A percentile compares a stretch with the other conserved stretches of the same genome.
phyloP scores from a whole-genome alignment of 2,329 filamentous ascomycete species.

The Emergomyces africanus region DNA sequence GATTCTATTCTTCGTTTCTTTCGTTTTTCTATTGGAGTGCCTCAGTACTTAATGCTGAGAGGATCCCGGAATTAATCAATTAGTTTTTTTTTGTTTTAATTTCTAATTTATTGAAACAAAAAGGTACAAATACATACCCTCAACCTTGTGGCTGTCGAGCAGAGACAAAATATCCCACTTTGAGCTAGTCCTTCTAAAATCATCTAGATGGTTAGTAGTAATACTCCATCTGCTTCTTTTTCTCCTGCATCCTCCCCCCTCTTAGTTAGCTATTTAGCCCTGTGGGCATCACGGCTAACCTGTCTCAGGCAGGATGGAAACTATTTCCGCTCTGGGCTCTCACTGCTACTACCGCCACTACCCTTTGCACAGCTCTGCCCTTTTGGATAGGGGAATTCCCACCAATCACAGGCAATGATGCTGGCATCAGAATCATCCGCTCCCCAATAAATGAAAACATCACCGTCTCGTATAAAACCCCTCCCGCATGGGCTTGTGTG shows the following conservation, averaged over 20 bases:
- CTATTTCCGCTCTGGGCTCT: not conserved
- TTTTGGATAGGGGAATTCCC: not conserved
- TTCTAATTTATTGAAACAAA: not conserved
- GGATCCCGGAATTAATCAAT: not conserved
- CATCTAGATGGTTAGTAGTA: not conserved
- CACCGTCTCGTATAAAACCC: slow-evolving; percentile 54
- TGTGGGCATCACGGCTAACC: not conserved
- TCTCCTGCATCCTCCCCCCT: too few relatives aligned
- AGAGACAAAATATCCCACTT: too few relatives aligned
- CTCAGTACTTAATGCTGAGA: not conserved
- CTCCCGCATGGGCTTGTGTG: slow-evolving; percentile 42
- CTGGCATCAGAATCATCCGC: slow-evolving; percentile 42
- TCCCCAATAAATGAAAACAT: slow-evolving; percentile 50
- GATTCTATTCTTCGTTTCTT: not conserved
- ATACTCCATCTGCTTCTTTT: not conserved
- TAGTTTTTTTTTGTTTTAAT: not conserved
- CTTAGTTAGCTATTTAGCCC: too few relatives aligned
- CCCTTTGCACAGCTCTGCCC: not conserved
- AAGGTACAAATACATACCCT: not conserved
- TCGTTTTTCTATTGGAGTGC: not conserved
- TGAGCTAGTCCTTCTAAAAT: not conserved
- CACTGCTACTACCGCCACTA: not conserved
- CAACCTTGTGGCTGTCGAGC: not conserved
- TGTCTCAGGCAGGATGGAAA: not conserved
- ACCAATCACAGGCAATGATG: slow-evolving; percentile 4